Percentiles rank a stretch among this genome's conserved stretches.
phyloP scores from a whole-genome alignment of 495 filamentous ascomycete genomes.

The Monascus purpureus region DNA sequence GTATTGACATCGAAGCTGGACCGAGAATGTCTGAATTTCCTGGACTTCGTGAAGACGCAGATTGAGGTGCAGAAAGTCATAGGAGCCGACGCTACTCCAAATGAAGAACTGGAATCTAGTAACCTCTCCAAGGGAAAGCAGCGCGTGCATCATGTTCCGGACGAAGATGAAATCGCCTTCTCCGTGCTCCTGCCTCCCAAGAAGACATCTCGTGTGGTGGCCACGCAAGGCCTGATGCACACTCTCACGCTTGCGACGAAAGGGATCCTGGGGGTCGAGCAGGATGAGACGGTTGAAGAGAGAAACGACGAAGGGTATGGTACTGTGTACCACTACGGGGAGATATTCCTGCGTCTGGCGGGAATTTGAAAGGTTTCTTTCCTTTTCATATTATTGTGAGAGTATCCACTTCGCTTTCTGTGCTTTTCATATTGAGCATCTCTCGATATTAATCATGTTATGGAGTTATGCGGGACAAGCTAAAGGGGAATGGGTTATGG shows the following conservation, averaged over 20 bases:
- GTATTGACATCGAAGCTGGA: conserved; percentile 38
- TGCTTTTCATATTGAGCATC: background rate
- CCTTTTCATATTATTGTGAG: background rate
- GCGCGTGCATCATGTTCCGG: conserved; percentile 9
- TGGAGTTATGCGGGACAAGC: conserved; percentile 1
- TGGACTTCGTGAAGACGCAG: conserved; percentile 37
- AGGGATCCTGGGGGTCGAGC: conserved; percentile 23
- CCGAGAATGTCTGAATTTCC: conserved; percentile 43
- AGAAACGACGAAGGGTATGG: conserved; percentile 10
- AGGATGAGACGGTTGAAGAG: conserved; percentile 15
- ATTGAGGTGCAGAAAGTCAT: conserved; percentile 2
- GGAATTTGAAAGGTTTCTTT: background rate
- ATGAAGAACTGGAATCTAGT: background rate
- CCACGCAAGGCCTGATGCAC: conserved; percentile 62
- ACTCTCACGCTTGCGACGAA: conserved; percentile 56
- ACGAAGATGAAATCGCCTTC: conserved; percentile 33
- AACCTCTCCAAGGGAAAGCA: conserved; percentile 6
- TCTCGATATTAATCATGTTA: background rate
- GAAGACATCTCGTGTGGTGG: conserved; percentile 41
- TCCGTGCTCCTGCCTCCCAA: conserved; percentile 42
- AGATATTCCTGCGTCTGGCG: conserved; percentile 13
- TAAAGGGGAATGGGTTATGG: conserved; percentile 8
- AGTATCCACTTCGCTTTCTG: background rate
- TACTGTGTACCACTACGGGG: conserved; percentile 17
- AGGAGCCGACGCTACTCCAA: background rate